phyloP scores from a whole-genome alignment of 176 grass and related monocot species.

The Oryza rufipogon region DNA sequence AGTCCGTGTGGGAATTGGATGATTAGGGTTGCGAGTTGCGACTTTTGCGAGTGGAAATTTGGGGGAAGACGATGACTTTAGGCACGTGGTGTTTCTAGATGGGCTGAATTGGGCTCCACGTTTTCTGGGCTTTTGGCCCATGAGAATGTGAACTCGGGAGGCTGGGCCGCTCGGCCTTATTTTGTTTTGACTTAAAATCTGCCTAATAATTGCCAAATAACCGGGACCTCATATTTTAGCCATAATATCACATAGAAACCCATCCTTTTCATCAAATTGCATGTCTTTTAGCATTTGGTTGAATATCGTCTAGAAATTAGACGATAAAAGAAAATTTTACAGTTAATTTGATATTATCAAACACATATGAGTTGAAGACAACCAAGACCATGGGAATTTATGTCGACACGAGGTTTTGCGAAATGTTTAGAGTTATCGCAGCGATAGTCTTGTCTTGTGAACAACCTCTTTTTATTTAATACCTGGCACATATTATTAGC shows the following conservation, averaged over 20 bases:
- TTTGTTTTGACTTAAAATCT: not conserved
- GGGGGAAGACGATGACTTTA: not conserved
- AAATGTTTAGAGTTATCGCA: no score
- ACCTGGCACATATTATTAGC: not conserved
- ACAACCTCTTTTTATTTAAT: not conserved
- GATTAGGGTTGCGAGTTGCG: slow-evolving; percentile 19
- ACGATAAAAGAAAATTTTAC: not conserved
- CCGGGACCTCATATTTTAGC: not conserved
- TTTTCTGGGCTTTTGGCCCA: not conserved
- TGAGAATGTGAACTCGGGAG: not conserved
- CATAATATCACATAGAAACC: not conserved
- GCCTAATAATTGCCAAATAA: not conserved
- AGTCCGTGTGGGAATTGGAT: not conserved
- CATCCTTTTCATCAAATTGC: not conserved
- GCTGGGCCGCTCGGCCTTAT: not conserved
- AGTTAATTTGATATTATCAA: not conserved
- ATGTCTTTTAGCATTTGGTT: not conserved
- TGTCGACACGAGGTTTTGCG: no score
- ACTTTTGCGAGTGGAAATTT: not conserved
- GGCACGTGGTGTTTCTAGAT: not conserved
- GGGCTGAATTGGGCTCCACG: not conserved
- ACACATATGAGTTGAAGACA: no score
- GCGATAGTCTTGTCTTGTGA: no score
- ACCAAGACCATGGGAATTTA: no score
- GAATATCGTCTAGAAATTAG: not conserved